Evolutionary conservation across 2,329 filamentous ascomycete genomes (phyloP).

Genomic region (Thielaviopsis ethacetica): DNA sequence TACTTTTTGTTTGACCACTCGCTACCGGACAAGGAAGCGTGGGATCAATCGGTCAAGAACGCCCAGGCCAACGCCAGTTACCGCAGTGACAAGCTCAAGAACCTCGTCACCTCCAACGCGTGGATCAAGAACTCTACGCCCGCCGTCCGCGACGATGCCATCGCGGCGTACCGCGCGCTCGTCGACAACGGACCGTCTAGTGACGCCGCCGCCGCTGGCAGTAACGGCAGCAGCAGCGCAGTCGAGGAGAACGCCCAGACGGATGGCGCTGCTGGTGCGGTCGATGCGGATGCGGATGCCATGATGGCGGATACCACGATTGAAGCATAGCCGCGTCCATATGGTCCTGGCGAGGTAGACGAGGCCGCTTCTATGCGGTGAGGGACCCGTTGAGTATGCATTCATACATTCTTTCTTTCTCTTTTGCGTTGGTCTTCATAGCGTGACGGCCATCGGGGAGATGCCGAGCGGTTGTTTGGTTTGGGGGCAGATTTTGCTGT

Average conservation of each 20-base stretch:
- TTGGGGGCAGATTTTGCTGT: neutral
- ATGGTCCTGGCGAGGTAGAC: too few species aligned
- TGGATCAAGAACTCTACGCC: constrained; percentile 68
- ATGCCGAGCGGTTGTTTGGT: neutral
- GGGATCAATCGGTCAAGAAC: constrained; percentile 29
- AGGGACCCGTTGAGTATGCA: too few species aligned
- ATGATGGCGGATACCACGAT: constrained; percentile 13
- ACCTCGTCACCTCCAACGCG: constrained; percentile 64
- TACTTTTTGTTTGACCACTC: constrained; percentile 57
- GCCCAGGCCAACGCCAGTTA: constrained; percentile 41
- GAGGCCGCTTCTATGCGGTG: neutral
- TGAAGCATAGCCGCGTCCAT: constrained; percentile 3
- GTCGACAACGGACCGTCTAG: constrained; percentile 26
- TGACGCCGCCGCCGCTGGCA: too few species aligned
- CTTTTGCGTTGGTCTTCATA: neutral
- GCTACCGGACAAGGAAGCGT: constrained; percentile 51
- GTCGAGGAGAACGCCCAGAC: constrained; percentile 12
- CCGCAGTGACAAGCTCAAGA: constrained; percentile 55
- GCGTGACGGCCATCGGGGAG: neutral
- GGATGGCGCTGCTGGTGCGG: constrained; percentile 20
- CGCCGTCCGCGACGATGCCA: constrained; percentile 58
- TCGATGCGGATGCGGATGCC: constrained; percentile 13
- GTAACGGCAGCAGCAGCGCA: too few species aligned
- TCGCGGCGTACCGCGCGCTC: constrained; percentile 45
- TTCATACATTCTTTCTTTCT: too few species aligned